These are phyloP conservation scores for Cenchrus americanus DNA, from an alignment of 176 grass and related monocot genomes.

Conservation along the genomic window DNA sequence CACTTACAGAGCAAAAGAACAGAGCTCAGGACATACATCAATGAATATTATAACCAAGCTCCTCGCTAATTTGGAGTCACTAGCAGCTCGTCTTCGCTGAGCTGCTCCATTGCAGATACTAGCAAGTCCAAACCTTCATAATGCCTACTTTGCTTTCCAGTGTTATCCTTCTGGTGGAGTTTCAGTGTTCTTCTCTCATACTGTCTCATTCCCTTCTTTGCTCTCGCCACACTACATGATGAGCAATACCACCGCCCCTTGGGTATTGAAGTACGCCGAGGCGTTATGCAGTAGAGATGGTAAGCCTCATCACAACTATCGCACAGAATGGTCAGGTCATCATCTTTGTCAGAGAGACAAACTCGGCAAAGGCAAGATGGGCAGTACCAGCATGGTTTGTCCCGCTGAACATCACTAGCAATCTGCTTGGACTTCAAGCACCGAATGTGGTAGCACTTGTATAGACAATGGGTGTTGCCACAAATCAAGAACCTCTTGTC, in stretches of 20 bases:
- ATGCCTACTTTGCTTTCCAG: conserved; percentile 31
- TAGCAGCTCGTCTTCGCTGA: conserved; percentile 51
- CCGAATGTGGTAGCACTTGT: conserved; percentile 80
- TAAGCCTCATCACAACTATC: conserved; percentile 86
- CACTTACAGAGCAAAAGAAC: conserved; percentile 19
- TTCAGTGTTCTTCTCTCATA: conserved; percentile 58
- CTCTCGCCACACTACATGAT: conserved; percentile 57
- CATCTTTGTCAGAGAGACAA: conserved; percentile 76
- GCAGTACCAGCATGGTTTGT: conserved; percentile 74
- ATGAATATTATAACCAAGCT: neutral
- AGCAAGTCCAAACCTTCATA: conserved; percentile 64
- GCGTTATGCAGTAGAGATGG: conserved; percentile 86
- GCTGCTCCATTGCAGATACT: conserved; percentile 64
- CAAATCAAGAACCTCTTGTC: conserved; percentile 80
- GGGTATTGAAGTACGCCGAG: conserved; percentile 60
- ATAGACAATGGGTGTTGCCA: conserved; percentile 67
- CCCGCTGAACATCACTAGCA: conserved; percentile 45
- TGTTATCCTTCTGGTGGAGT: conserved; percentile 49
- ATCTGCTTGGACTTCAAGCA: conserved; percentile 74
- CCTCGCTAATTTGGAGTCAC: conserved; percentile 4
- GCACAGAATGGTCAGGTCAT: conserved; percentile 76
- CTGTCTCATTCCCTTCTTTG: conserved; percentile 56
- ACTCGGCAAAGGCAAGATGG: conserved; percentile 84
- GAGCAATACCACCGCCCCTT: conserved; percentile 83
- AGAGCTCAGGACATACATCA: neutral